Conservation (phyloP, 345 rosid species). For the Salix arbutifolia region DNA sequence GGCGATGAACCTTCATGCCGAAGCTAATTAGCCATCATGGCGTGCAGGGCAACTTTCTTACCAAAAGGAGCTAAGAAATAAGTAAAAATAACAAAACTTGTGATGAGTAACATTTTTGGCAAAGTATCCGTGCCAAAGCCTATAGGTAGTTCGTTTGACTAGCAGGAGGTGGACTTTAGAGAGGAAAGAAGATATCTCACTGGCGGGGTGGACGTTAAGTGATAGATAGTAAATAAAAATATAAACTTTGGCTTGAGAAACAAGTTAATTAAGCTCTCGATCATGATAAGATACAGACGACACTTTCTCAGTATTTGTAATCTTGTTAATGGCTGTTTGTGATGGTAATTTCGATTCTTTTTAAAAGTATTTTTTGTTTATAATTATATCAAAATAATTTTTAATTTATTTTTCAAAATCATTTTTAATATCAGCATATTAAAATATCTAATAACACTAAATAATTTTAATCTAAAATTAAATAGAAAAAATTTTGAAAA, state of each 20-base stretch:
- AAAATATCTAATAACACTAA: too few species aligned
- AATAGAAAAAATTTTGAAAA: too few species aligned
- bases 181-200: neutral
- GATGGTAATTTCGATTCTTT: too few species aligned
- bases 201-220: neutral
- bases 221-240: neutral
- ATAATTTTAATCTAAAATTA: too few species aligned
- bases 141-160: neutral
- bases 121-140: neutral
- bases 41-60: neutral
- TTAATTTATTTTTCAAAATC: too few species aligned
- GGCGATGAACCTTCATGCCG: neutral
- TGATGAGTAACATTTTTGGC: neutral
- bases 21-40: constrained; percentile 4
- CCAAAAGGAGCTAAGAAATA: neutral
- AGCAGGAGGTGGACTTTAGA: neutral
- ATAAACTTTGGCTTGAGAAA: constrained; percentile 1
- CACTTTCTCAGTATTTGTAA: neutral
- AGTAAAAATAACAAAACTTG: neutral
- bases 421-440: too few species aligned
- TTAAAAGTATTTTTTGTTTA: rapidly evolving
- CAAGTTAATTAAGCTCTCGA: neutral
- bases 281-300: neutral
- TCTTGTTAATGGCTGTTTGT: neutral
- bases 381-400: too few species aligned